These are phyloP conservation scores for Talaromyces liani DNA, from an alignment of 495 filamentous ascomycete genomes.

Conservation along the genomic window DNA sequence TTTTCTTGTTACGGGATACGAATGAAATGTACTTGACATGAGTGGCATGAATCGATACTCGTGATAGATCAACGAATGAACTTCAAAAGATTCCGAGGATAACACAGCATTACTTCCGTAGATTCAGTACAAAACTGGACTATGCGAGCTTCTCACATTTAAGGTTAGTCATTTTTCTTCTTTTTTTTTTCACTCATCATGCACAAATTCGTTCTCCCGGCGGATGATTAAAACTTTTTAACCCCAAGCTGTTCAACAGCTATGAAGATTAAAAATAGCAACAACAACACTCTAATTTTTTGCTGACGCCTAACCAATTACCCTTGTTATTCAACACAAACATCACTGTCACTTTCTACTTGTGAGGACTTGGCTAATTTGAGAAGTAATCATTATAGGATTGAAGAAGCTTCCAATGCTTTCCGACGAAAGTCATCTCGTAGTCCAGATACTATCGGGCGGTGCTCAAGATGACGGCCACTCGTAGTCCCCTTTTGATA, in stretches of 20 bases:
- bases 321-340: slow-evolving; percentile 13
- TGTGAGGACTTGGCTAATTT: background rate
- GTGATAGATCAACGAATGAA: slow-evolving; percentile 10
- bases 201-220: slow-evolving; percentile 15
- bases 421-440: background rate
- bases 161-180: slow-evolving; percentile 7
- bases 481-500: background rate
- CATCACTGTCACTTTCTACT: background rate
- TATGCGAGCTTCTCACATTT: background rate
- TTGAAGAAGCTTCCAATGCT: background rate
- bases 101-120: background rate
- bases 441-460: background rate
- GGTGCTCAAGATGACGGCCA: background rate
- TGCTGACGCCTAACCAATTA: slow-evolving; percentile 38
- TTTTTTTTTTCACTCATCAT: background rate
- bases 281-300: slow-evolving; percentile 62
- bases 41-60: slow-evolving; percentile 19
- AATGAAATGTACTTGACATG: slow-evolving; percentile 38
- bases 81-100: background rate
- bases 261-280: slow-evolving; percentile 46
- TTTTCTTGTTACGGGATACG: slow-evolving; percentile 19
- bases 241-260: slow-evolving; percentile 42
- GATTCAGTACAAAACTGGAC: background rate
- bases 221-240: slow-evolving; percentile 54
- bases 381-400: background rate